Percentiles rank a stretch among this genome's conserved stretches.
Conservation (phyloP, 1,139 yeast species). For the Blastobotrys malaysiensis region DNA sequence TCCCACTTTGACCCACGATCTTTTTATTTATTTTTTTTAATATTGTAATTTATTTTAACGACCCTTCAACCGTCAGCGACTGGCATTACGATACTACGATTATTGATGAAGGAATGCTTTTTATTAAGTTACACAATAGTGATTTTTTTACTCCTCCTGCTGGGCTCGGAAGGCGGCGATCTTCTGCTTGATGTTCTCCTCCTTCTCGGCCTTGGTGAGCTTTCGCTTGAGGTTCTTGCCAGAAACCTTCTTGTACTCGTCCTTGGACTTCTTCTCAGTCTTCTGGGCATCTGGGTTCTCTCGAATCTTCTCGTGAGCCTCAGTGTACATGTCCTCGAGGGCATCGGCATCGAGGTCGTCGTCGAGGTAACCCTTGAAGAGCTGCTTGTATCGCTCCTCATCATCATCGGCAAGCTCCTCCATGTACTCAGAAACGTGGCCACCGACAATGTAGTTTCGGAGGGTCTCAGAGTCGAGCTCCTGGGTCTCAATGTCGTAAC, state of each 20-base stretch:
- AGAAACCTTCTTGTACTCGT: constrained; percentile 95
- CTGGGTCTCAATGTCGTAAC: constrained; percentile 98
- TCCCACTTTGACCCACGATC: neutral
- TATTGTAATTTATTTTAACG: neutral
- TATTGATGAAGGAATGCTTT: constrained; percentile 1
- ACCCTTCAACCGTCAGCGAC: too few relatives aligned
- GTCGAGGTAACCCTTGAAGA: constrained; percentile 94
- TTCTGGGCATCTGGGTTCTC: constrained; percentile 82
- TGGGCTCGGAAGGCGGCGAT: constrained; percentile 47
- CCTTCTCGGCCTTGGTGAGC: constrained; percentile 89
- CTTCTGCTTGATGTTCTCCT: constrained; percentile 84
- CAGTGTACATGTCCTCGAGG: constrained; percentile 89
- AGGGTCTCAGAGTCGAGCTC: constrained; percentile 96
- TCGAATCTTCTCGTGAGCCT: constrained; percentile 95
- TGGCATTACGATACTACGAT: neutral
- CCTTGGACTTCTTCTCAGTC: constrained; percentile 94
- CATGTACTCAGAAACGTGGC: constrained; percentile 99
- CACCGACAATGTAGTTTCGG: constrained; percentile 99
- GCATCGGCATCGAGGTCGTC: constrained; percentile 98
- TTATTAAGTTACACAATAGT: neutral
- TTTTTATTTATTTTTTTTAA: constrained; percentile 8
- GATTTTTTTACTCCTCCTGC: constrained; percentile 4
- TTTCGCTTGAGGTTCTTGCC: constrained; percentile 86
- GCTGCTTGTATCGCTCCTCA: constrained; percentile 97
- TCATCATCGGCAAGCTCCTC: constrained; percentile 99